Conservation (phyloP, 148 eudicot species). For the Vaccinium corymbosum region DNA sequence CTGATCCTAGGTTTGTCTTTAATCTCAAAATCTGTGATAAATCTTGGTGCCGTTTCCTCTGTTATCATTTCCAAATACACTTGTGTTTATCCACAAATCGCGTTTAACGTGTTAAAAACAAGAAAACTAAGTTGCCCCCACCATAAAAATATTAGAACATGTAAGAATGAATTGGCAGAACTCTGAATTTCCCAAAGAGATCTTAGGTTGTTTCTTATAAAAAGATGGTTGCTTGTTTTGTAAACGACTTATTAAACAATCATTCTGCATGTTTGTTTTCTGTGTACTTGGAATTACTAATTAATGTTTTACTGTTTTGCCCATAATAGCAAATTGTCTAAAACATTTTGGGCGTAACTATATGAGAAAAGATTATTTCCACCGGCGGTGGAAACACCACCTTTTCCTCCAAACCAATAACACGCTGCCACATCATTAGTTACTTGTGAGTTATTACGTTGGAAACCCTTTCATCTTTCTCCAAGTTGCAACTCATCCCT, state of each 20-base stretch:
- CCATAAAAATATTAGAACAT: neutral
- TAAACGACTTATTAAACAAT: neutral
- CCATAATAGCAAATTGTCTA: too few species aligned
- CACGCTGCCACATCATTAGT: too few species aligned
- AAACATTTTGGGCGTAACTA: too few species aligned
- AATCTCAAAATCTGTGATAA: neutral
- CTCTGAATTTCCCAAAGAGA: neutral
- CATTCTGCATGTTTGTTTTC: too few species aligned
- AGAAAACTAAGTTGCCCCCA: neutral
- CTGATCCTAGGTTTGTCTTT: slow-evolving; percentile 54
- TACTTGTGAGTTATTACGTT: too few species aligned
- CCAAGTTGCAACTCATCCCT: too few species aligned
- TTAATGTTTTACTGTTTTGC: too few species aligned
- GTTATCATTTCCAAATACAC: neutral
- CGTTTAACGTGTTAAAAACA: neutral
- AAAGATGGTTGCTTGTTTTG: neutral
- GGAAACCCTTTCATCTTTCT: too few species aligned
- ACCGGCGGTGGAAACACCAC: too few species aligned
- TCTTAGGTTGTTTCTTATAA: neutral
- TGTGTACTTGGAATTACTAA: too few species aligned
- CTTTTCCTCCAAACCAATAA: too few species aligned
- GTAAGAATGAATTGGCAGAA: neutral
- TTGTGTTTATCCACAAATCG: neutral
- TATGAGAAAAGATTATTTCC: too few species aligned
- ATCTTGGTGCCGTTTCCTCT: neutral